Evolutionary conservation across 2,329 filamentous ascomycete species (phyloP).

Genomic region (Geosmithia putterillii): DNA sequence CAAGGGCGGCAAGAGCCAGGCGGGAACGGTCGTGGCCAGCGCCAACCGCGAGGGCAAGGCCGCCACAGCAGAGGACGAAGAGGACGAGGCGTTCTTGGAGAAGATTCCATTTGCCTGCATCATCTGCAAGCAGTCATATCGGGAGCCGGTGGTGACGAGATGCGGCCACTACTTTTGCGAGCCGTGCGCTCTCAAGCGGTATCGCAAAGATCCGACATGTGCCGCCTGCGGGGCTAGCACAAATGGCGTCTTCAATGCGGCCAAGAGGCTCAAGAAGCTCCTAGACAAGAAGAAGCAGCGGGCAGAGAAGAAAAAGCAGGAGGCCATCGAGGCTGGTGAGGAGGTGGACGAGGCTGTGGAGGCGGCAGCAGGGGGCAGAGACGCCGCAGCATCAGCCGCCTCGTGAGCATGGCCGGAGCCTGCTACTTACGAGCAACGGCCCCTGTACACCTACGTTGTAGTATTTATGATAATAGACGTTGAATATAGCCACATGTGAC

Average conservation of each 20-base stretch:
- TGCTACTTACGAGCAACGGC: not conserved
- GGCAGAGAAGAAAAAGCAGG: conserved; percentile 43
- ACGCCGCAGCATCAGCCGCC: not conserved
- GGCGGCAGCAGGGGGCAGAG: not conserved
- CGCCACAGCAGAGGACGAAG: conserved; percentile 26
- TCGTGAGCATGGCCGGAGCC: not conserved
- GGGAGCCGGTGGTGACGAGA: conserved; percentile 70
- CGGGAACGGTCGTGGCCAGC: conserved; percentile 49
- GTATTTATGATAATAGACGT: not conserved
- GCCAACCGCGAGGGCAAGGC: conserved; percentile 32
- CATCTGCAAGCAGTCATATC: conserved; percentile 71
- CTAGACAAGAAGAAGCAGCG: conserved; percentile 60
- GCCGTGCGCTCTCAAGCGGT: conserved; percentile 73
- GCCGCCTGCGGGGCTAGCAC: conserved; percentile 78
- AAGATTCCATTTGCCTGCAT: conserved; percentile 85
- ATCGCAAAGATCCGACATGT: conserved; percentile 77
- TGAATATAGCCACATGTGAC: not conserved
- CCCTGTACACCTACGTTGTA: not conserved
- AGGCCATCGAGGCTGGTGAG: conserved; percentile 37
- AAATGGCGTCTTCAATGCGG: conserved; percentile 78
- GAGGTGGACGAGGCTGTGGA: conserved; percentile 19
- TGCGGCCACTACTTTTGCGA: conserved; percentile 97
- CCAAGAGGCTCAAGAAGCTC: conserved; percentile 71
- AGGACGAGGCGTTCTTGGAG: conserved; percentile 61
- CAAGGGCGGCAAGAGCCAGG: conserved; percentile 53